Conservation (phyloP, 2,329 filamentous ascomycete genomes). For the Clarireedia monteithiana region DNA sequence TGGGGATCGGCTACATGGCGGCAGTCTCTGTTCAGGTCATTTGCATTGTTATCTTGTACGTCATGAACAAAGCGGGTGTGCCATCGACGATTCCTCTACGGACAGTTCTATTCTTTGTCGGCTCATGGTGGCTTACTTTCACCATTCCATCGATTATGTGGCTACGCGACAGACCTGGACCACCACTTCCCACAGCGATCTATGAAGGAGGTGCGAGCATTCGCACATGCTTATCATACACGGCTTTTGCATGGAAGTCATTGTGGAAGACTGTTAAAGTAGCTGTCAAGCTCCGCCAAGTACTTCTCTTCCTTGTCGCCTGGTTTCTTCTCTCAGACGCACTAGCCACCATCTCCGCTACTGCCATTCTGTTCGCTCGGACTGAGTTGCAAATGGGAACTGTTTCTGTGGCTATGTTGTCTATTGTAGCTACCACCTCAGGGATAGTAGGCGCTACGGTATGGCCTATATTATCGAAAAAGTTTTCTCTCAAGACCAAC, state of each 20-base stretch:
- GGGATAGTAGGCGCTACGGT: conserved; percentile 84
- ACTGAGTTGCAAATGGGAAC: conserved; percentile 85
- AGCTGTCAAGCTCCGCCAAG: conserved; percentile 64
- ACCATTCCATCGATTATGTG: conserved; percentile 82
- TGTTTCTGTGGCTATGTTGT: conserved; percentile 83
- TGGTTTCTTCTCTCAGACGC: conserved; percentile 96
- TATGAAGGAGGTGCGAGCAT: conserved; percentile 1
- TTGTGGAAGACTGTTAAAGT: conserved; percentile 72
- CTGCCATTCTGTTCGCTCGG: conserved; percentile 92
- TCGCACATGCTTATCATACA: conserved; percentile 60
- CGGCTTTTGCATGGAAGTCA: conserved; percentile 78
- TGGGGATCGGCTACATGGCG: conserved; percentile 86
- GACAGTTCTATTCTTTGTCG: conserved; percentile 79
- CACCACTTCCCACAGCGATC: conserved; percentile 53
- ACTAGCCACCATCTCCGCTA: conserved; percentile 89
- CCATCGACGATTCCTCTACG: conserved; percentile 70
- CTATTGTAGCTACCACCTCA: conserved; percentile 77
- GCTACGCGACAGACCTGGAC: conserved; percentile 82
- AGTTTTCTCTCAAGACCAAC: conserved; percentile 63
- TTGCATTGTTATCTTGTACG: conserved; percentile 67
- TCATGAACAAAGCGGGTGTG: conserved; percentile 33
- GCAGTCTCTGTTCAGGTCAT: conserved; percentile 76
- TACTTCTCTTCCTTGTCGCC: conserved; percentile 70
- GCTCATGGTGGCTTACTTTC: conserved; percentile 88
- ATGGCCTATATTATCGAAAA: conserved; percentile 73